Evolutionary conservation across 768 basidiomycete genomes (phyloP).

Genomic region (Mrakia frigida): DNA sequence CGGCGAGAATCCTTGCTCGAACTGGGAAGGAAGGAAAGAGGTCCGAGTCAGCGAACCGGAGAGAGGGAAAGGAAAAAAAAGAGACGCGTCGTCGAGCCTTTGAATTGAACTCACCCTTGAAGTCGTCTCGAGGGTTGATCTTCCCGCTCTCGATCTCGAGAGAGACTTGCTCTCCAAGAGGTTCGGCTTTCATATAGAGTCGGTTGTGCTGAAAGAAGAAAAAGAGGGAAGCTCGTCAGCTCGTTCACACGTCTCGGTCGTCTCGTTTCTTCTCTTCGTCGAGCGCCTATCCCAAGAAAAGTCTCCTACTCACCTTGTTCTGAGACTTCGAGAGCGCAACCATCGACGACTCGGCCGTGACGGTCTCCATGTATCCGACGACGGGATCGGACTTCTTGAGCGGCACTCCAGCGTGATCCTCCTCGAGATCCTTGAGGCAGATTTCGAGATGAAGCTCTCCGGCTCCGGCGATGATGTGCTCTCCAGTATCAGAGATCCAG

Average conservation of each 20-base stretch:
- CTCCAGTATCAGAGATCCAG: constrained; percentile 84
- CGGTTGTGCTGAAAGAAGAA: constrained; percentile 72
- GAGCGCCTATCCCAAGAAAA: no score
- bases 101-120: constrained; percentile 61
- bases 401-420: constrained; percentile 98
- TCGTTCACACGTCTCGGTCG: no score
- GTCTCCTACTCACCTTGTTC: constrained; percentile 58
- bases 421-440: constrained; percentile 99
- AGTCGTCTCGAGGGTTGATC: constrained; percentile 88
- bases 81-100: no score
- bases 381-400: constrained; percentile 94
- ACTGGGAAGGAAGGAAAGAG: neutral
- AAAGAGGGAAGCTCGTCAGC: no score
- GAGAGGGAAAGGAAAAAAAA: neutral
- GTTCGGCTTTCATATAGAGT: constrained; percentile 86
- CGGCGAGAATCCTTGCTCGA: constrained; percentile 75
- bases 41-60: neutral
- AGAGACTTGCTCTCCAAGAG: constrained; percentile 88
- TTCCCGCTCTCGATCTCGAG: constrained; percentile 84
- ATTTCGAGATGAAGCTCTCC: constrained; percentile 99
- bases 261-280: no score
- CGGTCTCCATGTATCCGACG: constrained; percentile 96
- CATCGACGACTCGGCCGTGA: constrained; percentile 90
- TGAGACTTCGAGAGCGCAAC: constrained; percentile 97
- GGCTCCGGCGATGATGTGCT: constrained; percentile 98